Percentiles rank a stretch among this genome's conserved stretches.
phyloP scores from a whole-genome alignment of 129 eudicot genomes.

The Artemisia tridentata region DNA sequence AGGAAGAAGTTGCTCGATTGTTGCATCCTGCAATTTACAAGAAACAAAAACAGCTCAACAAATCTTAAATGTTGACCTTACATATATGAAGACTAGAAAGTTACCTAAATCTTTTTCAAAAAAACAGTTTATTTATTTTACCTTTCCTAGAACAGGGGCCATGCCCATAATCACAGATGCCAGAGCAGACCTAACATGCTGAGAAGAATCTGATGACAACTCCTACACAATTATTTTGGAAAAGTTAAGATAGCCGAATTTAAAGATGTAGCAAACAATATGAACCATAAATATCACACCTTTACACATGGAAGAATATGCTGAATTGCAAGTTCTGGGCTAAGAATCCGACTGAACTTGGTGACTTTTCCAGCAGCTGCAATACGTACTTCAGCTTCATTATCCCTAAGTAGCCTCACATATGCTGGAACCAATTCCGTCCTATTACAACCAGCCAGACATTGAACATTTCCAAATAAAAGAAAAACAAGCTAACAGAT shows the following conservation, averaged over 20 bases:
- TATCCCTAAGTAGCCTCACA: slow-evolving; percentile 96
- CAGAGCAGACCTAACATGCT: slow-evolving; percentile 98
- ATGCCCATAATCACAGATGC: slow-evolving; percentile 99
- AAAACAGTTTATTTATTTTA: slow-evolving; percentile 19
- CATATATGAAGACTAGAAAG: not conserved
- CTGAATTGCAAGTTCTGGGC: slow-evolving; percentile 88
- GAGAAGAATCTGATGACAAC: slow-evolving; percentile 97
- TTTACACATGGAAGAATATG: slow-evolving; percentile 99
- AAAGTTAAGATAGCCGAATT: slow-evolving; percentile 22
- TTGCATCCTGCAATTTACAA: slow-evolving; percentile 77
- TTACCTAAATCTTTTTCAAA: not conserved
- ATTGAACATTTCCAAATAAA: slow-evolving; percentile 10
- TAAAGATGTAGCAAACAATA: slow-evolving; percentile 9
- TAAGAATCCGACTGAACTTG: slow-evolving; percentile 91
- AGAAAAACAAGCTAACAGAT: slow-evolving; percentile 3
- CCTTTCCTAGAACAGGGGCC: slow-evolving; percentile 99
- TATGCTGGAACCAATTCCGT: slow-evolving; percentile 97
- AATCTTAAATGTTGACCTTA: not conserved
- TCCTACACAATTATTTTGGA: slow-evolving; percentile 51
- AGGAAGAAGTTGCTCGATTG: slow-evolving; percentile 97
- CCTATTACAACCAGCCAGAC: slow-evolving; percentile 42
- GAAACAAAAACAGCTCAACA: not conserved
- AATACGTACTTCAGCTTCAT: too few relatives aligned
- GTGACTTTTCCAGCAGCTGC: slow-evolving; percentile 99
- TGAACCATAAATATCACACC: slow-evolving; percentile 41